Conservation (phyloP, 2,329 filamentous ascomycete genomes). For the Stagonosporopsis cucurbitacearum region DNA sequence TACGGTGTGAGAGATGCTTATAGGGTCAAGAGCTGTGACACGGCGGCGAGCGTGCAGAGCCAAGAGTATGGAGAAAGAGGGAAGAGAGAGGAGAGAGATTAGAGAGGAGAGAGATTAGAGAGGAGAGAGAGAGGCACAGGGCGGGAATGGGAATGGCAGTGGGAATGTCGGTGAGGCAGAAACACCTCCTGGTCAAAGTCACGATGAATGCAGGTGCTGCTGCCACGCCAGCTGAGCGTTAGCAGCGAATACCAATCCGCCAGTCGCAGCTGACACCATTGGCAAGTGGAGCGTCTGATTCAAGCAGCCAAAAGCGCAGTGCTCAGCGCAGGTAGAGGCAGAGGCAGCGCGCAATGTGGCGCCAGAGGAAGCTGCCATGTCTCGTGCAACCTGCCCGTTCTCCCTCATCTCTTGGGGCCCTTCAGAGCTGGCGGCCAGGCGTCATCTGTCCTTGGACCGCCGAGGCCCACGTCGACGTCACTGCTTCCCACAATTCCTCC, state of each 20-base stretch:
- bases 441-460: conserved; percentile 1
- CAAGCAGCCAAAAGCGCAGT: conserved; percentile 9
- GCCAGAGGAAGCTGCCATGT: conserved; percentile 11
- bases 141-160: neutral
- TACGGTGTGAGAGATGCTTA: conserved; percentile 25
- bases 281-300: conserved; percentile 4
- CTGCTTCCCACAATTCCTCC: conserved; percentile 4
- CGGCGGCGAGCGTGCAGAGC: conserved; percentile 18
- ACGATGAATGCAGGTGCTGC: conserved; percentile 10
- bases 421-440: neutral
- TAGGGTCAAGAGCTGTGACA: conserved; percentile 22
- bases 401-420: neutral
- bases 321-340: neutral
- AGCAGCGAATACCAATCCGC: conserved; percentile 8
- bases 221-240: conserved; percentile 4
- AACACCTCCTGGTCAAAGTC: neutral
- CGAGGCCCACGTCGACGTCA: conserved; percentile 14
- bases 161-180: conserved; percentile 13
- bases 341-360: neutral
- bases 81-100: neutral
- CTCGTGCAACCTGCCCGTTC: conserved; percentile 16
- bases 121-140: no score
- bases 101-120: no score
- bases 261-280: conserved; percentile 12
- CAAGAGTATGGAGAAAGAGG: no score